A percentile compares a stretch with the other conserved stretches of the same genome.
These are phyloP conservation scores for Chalara sp. DNA, from an alignment of 2,329 filamentous ascomycete genomes.

Conservation along the genomic window DNA sequence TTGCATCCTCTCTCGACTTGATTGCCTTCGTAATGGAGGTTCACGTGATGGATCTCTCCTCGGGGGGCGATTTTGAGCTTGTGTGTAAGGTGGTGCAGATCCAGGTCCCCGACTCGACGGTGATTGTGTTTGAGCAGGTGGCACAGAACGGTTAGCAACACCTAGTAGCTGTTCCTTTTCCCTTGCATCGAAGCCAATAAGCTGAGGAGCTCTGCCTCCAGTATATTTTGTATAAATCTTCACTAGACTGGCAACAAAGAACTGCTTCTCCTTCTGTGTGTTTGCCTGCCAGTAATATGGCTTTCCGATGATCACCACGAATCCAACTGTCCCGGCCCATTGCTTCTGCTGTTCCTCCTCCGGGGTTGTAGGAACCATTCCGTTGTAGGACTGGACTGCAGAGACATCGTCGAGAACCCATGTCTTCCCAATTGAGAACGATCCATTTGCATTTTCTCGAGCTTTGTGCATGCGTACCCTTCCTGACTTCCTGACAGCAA, in stretches of 20 bases:
- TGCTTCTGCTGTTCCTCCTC: constrained; percentile 56
- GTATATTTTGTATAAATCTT: constrained; percentile 98
- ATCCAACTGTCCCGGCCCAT: constrained; percentile 80
- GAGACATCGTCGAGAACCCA: constrained; percentile 92
- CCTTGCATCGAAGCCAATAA: constrained; percentile 74
- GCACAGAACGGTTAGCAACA: constrained; percentile 23
- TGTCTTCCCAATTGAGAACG: constrained; percentile 96
- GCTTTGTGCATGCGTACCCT: constrained; percentile 95
- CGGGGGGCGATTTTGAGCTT: constrained; percentile 9
- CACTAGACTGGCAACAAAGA: constrained; percentile 92
- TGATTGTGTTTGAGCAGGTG: constrained; percentile 9
- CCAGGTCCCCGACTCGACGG: constrained; percentile 3
- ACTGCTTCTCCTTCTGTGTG: constrained; percentile 93
- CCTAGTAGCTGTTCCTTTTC: constrained; percentile 73
- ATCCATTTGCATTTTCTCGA: constrained; percentile 86
- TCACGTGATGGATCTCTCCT: constrained; percentile 21
- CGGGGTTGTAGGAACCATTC: constrained; percentile 48
- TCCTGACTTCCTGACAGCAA: constrained; percentile 87
- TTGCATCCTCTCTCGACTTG: constrained; percentile 23
- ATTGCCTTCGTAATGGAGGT: constrained; percentile 16
- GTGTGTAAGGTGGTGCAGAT: constrained; percentile 15
- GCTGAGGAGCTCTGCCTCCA: constrained; percentile 69
- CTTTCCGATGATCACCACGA: constrained; percentile 83
- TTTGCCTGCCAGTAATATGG: constrained; percentile 96
- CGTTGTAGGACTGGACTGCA: constrained; percentile 74